Conservation (phyloP, 2,329 filamentous ascomycete genomes). For the Colletotrichum sp. region DNA sequence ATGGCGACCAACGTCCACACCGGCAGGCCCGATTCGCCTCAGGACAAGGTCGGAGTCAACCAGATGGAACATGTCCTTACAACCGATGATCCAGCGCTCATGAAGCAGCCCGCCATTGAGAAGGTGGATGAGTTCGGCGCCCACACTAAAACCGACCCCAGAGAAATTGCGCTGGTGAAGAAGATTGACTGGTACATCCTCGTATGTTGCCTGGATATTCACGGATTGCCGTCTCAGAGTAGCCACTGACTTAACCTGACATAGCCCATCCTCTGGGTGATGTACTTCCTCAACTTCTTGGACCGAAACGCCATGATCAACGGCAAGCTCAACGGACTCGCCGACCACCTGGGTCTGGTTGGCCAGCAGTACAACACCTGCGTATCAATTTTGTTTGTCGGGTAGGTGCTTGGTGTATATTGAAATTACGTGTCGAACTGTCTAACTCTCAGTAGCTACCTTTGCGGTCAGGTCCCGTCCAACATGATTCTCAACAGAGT, state of each 20-base stretch:
- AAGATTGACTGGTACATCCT: conserved; percentile 40
- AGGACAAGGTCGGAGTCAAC: conserved; percentile 13
- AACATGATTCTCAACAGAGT: conserved; percentile 39
- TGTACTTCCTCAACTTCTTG: conserved; percentile 29
- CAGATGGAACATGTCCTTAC: conserved; percentile 13
- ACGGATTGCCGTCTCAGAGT: no score
- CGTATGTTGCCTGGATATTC: neutral
- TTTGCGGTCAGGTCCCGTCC: conserved; percentile 28
- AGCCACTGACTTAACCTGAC: neutral
- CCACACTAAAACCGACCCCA: conserved; percentile 42
- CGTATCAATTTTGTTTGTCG: conserved; percentile 21
- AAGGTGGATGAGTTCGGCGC: conserved; percentile 41
- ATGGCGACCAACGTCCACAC: neutral
- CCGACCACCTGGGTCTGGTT: conserved; percentile 28
- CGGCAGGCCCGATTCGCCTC: neutral
- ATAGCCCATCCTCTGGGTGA: conserved; percentile 23
- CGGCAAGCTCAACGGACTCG: conserved; percentile 30
- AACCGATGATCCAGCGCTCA: conserved; percentile 5
- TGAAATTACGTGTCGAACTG: no score
- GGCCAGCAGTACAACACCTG: conserved; percentile 34
- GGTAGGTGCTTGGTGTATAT: neutral
- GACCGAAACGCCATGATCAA: conserved; percentile 35
- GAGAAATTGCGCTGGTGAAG: conserved; percentile 37
- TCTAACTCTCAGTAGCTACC: neutral
- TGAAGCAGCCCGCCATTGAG: conserved; percentile 18